Percentiles rank a stretch among this genome's conserved stretches.
These are phyloP conservation scores for Diaporthe batatas DNA, from an alignment of 2,329 filamentous ascomycete genomes.

Conservation along the genomic window DNA sequence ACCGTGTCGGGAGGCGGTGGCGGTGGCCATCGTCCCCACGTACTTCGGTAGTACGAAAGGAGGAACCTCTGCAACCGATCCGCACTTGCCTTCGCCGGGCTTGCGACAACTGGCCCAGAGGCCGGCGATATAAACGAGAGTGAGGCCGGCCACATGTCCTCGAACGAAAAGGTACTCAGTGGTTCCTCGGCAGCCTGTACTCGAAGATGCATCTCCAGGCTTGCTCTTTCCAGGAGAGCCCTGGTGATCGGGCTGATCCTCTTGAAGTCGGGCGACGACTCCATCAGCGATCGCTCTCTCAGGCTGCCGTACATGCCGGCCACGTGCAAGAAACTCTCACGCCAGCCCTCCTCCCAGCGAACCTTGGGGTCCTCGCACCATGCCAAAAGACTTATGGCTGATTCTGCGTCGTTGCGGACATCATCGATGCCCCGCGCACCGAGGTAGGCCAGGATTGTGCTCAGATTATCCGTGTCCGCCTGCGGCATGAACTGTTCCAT, in stretches of 20 bases:
- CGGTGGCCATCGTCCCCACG: constrained; percentile 73
- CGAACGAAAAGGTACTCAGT: constrained; percentile 70
- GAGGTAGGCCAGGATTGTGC: constrained; percentile 73
- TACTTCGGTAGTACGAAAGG: constrained; percentile 66
- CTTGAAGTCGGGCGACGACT: constrained; percentile 68
- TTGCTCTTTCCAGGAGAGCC: constrained; percentile 72
- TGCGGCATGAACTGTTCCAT: constrained; percentile 69
- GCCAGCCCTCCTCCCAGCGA: constrained; percentile 76
- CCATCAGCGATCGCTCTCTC: constrained; percentile 50
- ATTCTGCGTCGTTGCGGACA: constrained; percentile 70
- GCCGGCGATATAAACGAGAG: constrained; percentile 48
- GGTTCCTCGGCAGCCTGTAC: constrained; percentile 73
- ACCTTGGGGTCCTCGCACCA: constrained; percentile 75
- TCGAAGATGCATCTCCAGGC: constrained; percentile 71
- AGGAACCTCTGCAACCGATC: constrained; percentile 74
- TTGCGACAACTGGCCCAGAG: constrained; percentile 49
- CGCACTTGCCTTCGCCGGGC: constrained; percentile 66
- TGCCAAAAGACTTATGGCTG: constrained; percentile 72
- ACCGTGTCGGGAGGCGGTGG: constrained; percentile 43
- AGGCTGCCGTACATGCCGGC: constrained; percentile 70
- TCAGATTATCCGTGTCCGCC: constrained; percentile 67
- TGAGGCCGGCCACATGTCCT: constrained; percentile 69
- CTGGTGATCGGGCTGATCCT: constrained; percentile 72
- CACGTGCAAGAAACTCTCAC: constrained; percentile 76
- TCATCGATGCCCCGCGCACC: constrained; percentile 72